phyloP scores from a whole-genome alignment of 2,329 filamentous ascomycete species.

The Penicillium italicum region DNA sequence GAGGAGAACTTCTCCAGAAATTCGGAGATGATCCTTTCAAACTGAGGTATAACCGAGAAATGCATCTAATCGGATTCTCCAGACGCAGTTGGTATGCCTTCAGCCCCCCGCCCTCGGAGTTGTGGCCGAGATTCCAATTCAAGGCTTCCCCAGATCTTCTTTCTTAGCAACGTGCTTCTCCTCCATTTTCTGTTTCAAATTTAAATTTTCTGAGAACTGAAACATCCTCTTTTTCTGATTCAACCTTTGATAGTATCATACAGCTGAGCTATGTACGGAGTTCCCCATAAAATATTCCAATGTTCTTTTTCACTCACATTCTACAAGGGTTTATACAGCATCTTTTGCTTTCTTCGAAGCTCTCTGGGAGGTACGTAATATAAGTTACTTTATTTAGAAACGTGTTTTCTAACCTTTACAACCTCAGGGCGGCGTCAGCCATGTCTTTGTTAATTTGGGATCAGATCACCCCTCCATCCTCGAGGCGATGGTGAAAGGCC shows the following conservation, averaged over 20 bases:
- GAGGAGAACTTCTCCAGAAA: neutral
- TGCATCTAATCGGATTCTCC: neutral
- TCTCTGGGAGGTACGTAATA: slow-evolving; percentile 65
- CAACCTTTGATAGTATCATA: neutral
- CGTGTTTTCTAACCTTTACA: neutral
- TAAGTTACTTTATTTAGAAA: neutral
- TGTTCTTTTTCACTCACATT: neutral
- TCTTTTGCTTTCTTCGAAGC: slow-evolving; percentile 81
- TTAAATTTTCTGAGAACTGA: neutral
- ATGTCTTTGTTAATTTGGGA: slow-evolving; percentile 54
- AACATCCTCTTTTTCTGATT: neutral
- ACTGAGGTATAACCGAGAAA: neutral
- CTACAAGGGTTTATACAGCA: slow-evolving; percentile 56
- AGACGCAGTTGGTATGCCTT: neutral
- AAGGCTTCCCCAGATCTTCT: slow-evolving; percentile 2
- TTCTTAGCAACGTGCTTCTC: slow-evolving; percentile 5
- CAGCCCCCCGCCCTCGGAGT: slow-evolving; percentile 17
- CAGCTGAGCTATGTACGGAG: slow-evolving; percentile 1
- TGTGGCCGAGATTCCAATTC: slow-evolving; percentile 13
- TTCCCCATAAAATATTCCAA: neutral
- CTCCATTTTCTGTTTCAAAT: neutral
- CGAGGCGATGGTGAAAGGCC: slow-evolving; percentile 74
- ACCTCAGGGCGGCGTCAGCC: slow-evolving; percentile 46
- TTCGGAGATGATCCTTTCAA: neutral
- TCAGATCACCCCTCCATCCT: slow-evolving; percentile 68